Base-by-base conservation (phyloP, 2,329 filamentous ascomycete species). In the Talaromyces sp. region DNA sequence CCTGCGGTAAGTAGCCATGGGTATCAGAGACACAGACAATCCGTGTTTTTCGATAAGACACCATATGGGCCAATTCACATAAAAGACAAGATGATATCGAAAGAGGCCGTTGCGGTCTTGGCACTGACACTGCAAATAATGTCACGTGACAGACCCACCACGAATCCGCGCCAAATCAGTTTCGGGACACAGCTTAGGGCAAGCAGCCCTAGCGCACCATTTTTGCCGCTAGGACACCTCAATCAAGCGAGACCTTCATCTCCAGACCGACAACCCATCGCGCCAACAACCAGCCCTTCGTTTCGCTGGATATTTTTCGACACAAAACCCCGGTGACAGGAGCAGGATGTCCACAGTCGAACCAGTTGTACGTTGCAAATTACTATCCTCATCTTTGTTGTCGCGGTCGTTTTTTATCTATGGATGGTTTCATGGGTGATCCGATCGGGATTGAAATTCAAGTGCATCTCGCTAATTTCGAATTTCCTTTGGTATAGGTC, bases 291-390 rank as follows among this genome's bases (percentile, higher is more conserved):
- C 70, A 67, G 73, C 73, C 75, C 73, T 73, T 73, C 68, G 66
- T 71, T 70, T 72, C 68, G 70, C 71, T 71, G 72, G 73, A 74
- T 74, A 73, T 75, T 73, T 73, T 70, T 57, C 56, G 71, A 72
- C 74, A 70, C 71, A 68, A 65, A 74, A 60, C 69, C 69, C 63
- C 73, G 74, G 74, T 75, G 73, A 75, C 71, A 73, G 57, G 71
- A 74, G 72, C 80, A 86, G 78, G 79, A 87, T 87, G 85, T 86
- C 85, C 80, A 80, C 83, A 75, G 86, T 85, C 79, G 85, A 87
- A 76, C 83, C 84, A 77, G 84, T 87, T 77, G 84, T 87, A 83
- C 76, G 84, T 85, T 70, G 63, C 57, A 61, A 61, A 62, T 64
- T 17, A 8, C 19, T 36, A 4, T n/a, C 28, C 22, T 28, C 8